These are phyloP conservation scores for Saturnispora dispora DNA, from an alignment of 805 yeast genomes.

Conservation along the genomic window DNA sequence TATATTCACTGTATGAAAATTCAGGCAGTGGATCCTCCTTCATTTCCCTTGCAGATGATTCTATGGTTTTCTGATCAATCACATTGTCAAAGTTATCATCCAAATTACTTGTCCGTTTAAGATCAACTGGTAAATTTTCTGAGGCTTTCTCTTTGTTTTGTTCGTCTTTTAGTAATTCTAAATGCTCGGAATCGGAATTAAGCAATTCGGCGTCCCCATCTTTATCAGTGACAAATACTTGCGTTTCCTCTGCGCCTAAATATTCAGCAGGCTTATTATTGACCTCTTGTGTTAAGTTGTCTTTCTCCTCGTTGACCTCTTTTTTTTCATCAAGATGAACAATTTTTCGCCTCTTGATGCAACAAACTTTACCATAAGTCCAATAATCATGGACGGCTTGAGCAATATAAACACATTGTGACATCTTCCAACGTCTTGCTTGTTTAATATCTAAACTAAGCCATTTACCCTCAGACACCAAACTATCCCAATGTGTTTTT, in stretches of 20 bases:
- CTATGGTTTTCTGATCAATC: neutral
- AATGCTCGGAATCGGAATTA: neutral
- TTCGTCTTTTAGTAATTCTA: neutral
- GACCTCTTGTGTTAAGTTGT: constrained; percentile 9
- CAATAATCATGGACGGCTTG: constrained; percentile 71
- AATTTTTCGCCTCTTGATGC: constrained; percentile 47
- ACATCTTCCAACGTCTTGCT: constrained; percentile 56
- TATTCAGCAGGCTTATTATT: neutral
- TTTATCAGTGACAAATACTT: constrained; percentile 5
- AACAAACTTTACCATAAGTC: constrained; percentile 61
- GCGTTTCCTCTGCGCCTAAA: neutral
- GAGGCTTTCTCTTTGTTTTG: neutral
- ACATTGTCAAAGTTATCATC: neutral
- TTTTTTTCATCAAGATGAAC: constrained; percentile 16
- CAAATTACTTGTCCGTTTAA: neutral
- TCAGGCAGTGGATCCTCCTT: constrained; percentile 24
- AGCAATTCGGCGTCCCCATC: constrained; percentile 3
- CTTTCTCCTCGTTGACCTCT: constrained; percentile 4
- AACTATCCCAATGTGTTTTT: constrained; percentile 59
- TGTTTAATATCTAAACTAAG: constrained; percentile 71
- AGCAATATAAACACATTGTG: constrained; percentile 61
- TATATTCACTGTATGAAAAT: constrained; percentile 24
- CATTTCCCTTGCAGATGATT: constrained; percentile 29
- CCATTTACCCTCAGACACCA: constrained; percentile 78
- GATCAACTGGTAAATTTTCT: neutral